Evolutionary conservation across 225 moss, liverwort and hornwort species (phyloP), one percentile per base, ranked within the genome.

Genomic region (Sphagnum tenellum): DNA sequence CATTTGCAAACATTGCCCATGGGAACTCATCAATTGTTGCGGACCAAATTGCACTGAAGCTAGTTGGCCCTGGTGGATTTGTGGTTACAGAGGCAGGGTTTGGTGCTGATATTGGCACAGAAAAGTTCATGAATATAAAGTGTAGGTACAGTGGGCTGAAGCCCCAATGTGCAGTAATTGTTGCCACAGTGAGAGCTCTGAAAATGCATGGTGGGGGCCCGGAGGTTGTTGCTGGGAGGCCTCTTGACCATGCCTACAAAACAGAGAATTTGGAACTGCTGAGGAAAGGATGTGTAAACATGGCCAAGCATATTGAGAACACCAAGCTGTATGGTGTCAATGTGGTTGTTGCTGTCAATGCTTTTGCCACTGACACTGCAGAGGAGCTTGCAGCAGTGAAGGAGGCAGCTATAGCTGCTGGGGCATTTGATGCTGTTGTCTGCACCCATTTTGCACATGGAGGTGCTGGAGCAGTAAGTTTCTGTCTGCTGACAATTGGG

Each of bases 121-220:
- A 96, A 69, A 96, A 92, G 67, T 96, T 96, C 73, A 92, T 78
- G 71, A 96, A 96, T 56, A 96, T 96, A 44, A 96, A 96, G 73
- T 88, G 85, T 64, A 82, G 96, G 50, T 96, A 90, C 63, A 96
- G 96, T 60, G 96, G 96, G 14, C 71, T 96, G 53, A 96, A 78
- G 44, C 88, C 96, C 3, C 90, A 92, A 56, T 92, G 92, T 68
- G 92, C 89, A 44, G 88, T 96, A 0, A 92, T 96, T 50, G 96
- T 96, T 48, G 92, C 96, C 46, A 96, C 92, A 0, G 86, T 96
- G 49, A 87, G 96, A 65, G 96, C 96, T 47, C 61, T 96, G 75
- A 96, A 96, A 74, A 96, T 96, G 92, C 96, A 96, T 49, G 96
- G 96, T 47, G 96, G 96, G 45, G 96, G 96, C n/a, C 96, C 96